A percentile compares a stretch with the other conserved stretches of the same genome.
phyloP scores from a whole-genome alignment of 345 rosid genomes.

The Boechera divaricarpa region DNA sequence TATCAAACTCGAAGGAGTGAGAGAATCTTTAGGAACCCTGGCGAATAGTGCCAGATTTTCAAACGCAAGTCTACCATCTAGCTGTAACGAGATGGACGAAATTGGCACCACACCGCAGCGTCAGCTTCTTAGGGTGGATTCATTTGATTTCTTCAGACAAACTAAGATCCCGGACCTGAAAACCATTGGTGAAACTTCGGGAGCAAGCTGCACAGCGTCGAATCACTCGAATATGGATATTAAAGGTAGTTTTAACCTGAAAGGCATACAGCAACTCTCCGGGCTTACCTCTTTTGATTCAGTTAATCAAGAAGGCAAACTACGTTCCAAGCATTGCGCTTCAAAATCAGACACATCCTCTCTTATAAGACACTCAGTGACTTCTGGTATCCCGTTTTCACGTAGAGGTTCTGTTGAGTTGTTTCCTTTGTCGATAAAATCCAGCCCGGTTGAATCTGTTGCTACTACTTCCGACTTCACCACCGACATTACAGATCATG shows the following conservation, averaged over 20 bases:
- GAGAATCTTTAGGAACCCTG: slow-evolving; percentile 43
- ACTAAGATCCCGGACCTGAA: slow-evolving; percentile 46
- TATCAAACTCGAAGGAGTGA: slow-evolving; percentile 53
- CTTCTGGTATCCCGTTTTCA: slow-evolving; percentile 47
- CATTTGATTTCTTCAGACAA: slow-evolving; percentile 58
- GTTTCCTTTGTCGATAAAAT: slow-evolving; percentile 53
- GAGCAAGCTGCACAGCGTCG: slow-evolving; percentile 45
- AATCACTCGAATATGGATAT: slow-evolving; percentile 48
- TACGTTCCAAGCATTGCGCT: slow-evolving; percentile 49
- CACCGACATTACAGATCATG: slow-evolving; percentile 49
- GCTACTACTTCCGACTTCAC: slow-evolving; percentile 51
- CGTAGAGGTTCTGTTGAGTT: slow-evolving; percentile 54
- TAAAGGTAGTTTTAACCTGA: slow-evolving; percentile 47
- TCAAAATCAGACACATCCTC: slow-evolving; percentile 51
- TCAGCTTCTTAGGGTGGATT: slow-evolving; percentile 51
- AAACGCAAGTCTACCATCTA: slow-evolving; percentile 53
- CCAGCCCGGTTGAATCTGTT: slow-evolving; percentile 57
- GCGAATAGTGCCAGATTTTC: slow-evolving; percentile 45
- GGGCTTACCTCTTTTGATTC: slow-evolving; percentile 61
- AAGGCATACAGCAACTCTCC: slow-evolving; percentile 45
- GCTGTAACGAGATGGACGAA: slow-evolving; percentile 47
- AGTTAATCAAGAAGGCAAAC: slow-evolving; percentile 43
- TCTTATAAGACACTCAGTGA: slow-evolving; percentile 50
- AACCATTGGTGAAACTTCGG: slow-evolving; percentile 56
- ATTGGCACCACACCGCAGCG: slow-evolving; percentile 41